Conservation (phyloP, 1,284 basidiomycete genomes). For the Sporisorium iseilematis-ciliati region DNA sequence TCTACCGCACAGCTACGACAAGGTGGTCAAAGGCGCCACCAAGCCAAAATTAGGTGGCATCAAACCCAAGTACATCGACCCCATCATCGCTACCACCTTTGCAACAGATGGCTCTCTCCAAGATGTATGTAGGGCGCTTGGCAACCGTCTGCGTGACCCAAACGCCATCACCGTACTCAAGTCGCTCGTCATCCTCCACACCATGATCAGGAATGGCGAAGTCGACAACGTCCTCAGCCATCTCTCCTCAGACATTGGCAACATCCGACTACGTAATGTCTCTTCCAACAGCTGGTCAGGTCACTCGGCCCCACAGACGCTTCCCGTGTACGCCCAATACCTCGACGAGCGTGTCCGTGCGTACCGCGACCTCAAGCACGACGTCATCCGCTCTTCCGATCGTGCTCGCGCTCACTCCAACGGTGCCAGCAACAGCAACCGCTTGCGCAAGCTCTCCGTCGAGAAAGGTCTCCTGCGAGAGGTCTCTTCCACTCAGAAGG, state of each 20-base stretch:
- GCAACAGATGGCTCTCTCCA: constrained; percentile 89
- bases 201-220: constrained; percentile 91
- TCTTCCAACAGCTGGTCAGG: constrained; percentile 41
- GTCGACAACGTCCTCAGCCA: constrained; percentile 90
- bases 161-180: constrained; percentile 96
- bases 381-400: constrained; percentile 89
- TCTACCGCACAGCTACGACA: constrained; percentile 58
- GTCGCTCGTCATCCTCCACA: constrained; percentile 91
- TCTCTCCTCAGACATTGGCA: constrained; percentile 76
- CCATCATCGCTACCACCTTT: constrained; percentile 94
- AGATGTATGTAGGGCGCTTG: constrained; percentile 89
- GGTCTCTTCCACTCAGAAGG: constrained; percentile 87
- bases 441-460: constrained; percentile 89
- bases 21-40: constrained; percentile 67
- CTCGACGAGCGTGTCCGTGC: constrained; percentile 89
- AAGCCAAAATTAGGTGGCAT: constrained; percentile 66
- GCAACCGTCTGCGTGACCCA: constrained; percentile 85
- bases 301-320: constrained; percentile 78
- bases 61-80: constrained; percentile 71
- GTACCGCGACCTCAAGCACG: constrained; percentile 91
- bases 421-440: constrained; percentile 70
- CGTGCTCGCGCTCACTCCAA: constrained; percentile 74
- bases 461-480: constrained; percentile 95
- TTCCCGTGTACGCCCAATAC: constrained; percentile 88
- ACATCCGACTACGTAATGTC: constrained; percentile 83